These are phyloP conservation scores for Fraxinus pennsylvanica DNA, from an alignment of 257 asterid genomes.

Conservation along the genomic window DNA sequence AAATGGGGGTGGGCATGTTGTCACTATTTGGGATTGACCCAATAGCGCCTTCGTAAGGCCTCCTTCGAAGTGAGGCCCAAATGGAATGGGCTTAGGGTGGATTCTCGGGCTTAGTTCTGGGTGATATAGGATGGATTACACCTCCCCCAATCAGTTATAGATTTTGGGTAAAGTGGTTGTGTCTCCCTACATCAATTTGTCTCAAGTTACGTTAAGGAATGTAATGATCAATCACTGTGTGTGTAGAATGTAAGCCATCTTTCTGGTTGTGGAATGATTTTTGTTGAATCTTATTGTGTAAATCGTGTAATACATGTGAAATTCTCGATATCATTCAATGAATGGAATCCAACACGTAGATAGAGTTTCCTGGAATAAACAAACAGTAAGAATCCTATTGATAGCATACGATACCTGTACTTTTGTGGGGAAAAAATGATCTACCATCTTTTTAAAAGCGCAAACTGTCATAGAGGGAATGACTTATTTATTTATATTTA, in stretches of 20 bases:
- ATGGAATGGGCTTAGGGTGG: too few relatives aligned
- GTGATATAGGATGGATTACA: too few relatives aligned
- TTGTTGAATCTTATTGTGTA: not conserved
- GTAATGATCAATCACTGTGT: not conserved
- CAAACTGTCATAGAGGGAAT: not conserved
- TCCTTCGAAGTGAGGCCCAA: too few relatives aligned
- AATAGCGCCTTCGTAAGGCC: too few relatives aligned
- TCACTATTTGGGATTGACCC: too few relatives aligned
- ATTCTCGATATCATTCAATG: not conserved
- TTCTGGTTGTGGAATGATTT: not conserved
- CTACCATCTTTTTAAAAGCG: not conserved
- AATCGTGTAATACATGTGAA: not conserved
- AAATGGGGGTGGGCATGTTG: too few relatives aligned
- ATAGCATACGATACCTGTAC: not conserved
- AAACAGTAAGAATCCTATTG: not conserved
- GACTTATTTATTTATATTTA: not conserved
- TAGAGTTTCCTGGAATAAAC: not conserved
- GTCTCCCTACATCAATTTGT: not conserved
- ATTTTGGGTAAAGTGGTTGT: too few relatives aligned
- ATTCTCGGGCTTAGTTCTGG: too few relatives aligned
- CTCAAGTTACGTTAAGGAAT: not conserved
- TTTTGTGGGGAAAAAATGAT: not conserved
- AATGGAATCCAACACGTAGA: not conserved
- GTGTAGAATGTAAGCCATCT: not conserved
- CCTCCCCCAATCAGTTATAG: too few relatives aligned